Evolutionary conservation across 371 early-diverging fungal species (phyloP).

Genomic region (Furculomyces boomerangus): DNA sequence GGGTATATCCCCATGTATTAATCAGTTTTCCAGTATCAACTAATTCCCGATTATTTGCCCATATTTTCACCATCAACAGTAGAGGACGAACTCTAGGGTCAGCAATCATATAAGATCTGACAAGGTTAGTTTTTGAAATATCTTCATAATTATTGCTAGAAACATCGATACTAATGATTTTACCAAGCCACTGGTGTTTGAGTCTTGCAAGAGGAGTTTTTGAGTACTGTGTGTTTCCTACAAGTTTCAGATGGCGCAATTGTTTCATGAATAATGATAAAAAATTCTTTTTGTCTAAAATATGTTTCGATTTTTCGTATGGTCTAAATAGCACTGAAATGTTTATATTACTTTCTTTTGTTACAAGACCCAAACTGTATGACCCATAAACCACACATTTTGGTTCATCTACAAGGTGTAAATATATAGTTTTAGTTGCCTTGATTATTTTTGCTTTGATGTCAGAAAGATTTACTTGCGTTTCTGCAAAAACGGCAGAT

Average conservation of each 20-base stretch:
- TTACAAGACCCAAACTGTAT: neutral
- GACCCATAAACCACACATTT: neutral
- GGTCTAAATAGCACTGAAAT: neutral
- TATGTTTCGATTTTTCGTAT: too few species aligned
- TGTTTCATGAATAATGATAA: neutral
- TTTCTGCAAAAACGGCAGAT: neutral
- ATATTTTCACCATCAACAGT: neutral
- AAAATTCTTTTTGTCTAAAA: neutral
- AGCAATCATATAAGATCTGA: slow-evolving; percentile 1
- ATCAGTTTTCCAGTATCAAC: neutral
- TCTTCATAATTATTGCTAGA: neutral
- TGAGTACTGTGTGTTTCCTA: neutral
- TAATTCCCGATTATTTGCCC: neutral
- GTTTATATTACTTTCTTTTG: neutral
- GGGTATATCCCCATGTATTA: neutral
- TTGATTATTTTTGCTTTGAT: neutral
- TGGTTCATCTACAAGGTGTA: neutral
- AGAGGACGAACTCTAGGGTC: slow-evolving; percentile 2
- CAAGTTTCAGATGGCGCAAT: neutral
- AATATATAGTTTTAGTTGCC: neutral
- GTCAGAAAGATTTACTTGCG: neutral
- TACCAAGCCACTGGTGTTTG: neutral
- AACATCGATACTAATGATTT: neutral
- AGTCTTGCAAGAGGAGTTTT: neutral
- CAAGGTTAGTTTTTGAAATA: neutral